Evolutionary conservation across 495 filamentous ascomycete genomes (phyloP), one percentile per base, ranked within the genome.

Genomic region (Lasiosphaeria hispida): DNA sequence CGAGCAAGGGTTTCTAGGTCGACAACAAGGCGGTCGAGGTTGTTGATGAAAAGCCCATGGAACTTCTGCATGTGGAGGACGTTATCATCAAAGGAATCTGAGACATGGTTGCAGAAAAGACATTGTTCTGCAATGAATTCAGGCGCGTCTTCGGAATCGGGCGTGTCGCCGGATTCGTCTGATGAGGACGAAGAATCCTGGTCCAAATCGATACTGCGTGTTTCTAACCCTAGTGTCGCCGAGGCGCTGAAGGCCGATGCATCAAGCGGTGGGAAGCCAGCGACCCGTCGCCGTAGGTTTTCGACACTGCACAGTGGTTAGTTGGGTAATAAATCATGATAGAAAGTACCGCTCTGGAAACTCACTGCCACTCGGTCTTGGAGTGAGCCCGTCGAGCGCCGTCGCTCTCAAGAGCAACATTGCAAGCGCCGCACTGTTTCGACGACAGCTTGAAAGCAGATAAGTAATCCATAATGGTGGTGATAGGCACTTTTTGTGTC

Each of bases 21-120:
- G 42, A 69, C 60, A n/a, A 44, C 57, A 6, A 74, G 64, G 41
- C 59, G 48, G 10, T 64, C 60, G 4, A 48, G 33, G 15, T 64
- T 45, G 4, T 63, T 65, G 38, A 74, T 66, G 59, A 69, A 64
- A 53, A 74, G 64, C 10, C 66, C 62, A 55, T 74, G 72, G 23
- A 47, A 44, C 4, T 67, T 55, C 13, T 56, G 58, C 72, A 74
- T 74, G 51, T 74, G 70, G 33, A 34, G 49, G 13, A 72, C 14
- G 47, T 70, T 72, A 13, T 44, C 11, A 41, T 69, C 39, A 36
- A 73, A 60, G 7, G 62, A 55, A 3, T 39, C 10, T 10, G 55
- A 65, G 33, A 53, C 14, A 14, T 62, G n/a, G 47, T 59, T 59
- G 61, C 65, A 68, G 15, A 68, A 69, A 43, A 66, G 63, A 43